Evolutionary conservation across 2,329 filamentous ascomycete species (phyloP).

Genomic region (Hypoxylon sp.): DNA sequence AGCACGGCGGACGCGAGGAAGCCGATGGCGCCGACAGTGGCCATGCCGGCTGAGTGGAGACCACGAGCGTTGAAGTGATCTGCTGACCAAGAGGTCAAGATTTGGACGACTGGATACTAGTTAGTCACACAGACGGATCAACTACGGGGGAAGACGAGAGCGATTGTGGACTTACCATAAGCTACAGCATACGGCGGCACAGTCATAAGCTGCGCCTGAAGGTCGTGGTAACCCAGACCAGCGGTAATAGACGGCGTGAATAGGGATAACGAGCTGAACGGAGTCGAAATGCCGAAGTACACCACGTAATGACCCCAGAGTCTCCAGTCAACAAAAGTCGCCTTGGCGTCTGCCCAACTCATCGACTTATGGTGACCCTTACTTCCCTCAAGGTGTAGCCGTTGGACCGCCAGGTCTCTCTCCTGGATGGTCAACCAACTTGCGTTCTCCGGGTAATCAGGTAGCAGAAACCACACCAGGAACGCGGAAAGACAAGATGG

Average conservation of each 20-base stretch:
- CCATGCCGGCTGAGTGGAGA: slow-evolving; percentile 60
- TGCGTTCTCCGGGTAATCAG: slow-evolving; percentile 76
- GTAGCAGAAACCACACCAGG: slow-evolving; percentile 70
- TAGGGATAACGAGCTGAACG: slow-evolving; percentile 53
- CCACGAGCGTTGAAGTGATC: slow-evolving; percentile 71
- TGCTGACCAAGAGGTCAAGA: slow-evolving; percentile 70
- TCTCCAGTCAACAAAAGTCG: slow-evolving; percentile 74
- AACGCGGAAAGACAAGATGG: slow-evolving; percentile 67
- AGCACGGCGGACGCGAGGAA: slow-evolving; percentile 74
- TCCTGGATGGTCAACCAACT: slow-evolving; percentile 73
- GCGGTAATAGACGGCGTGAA: slow-evolving; percentile 72
- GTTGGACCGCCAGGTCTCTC: slow-evolving; percentile 64
- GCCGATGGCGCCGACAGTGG: slow-evolving; percentile 61
- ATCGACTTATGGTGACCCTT: slow-evolving; percentile 73
- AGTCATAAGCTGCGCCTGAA: slow-evolving; percentile 73
- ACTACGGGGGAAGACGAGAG: neutral
- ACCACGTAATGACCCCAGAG: slow-evolving; percentile 76
- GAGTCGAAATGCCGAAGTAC: slow-evolving; percentile 57
- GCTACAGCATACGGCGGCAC: slow-evolving; percentile 75
- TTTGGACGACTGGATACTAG: slow-evolving; percentile 44
- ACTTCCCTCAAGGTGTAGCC: slow-evolving; percentile 62
- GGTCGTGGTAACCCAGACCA: slow-evolving; percentile 50
- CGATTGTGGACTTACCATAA: slow-evolving; percentile 40
- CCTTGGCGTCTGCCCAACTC: slow-evolving; percentile 77
- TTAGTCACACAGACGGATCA: slow-evolving; percentile 4